phyloP scores from a whole-genome alignment of 192 early-diverging fungal genomes.

The Mortierella alpina region DNA sequence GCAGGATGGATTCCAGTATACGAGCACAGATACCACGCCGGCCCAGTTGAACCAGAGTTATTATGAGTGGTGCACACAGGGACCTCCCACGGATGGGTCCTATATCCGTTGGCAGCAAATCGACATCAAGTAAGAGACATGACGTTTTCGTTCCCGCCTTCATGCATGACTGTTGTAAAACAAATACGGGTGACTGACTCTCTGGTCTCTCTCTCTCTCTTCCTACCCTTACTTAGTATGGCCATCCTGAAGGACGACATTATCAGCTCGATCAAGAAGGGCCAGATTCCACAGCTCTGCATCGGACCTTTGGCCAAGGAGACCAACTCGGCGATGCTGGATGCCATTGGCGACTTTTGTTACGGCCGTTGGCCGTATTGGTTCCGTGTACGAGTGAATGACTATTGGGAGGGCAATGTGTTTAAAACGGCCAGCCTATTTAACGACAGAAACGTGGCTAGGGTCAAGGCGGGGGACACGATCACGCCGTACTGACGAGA shows the following conservation, averaged over 20 bases:
- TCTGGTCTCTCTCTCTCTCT: not conserved
- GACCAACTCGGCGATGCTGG: slow-evolving; percentile 36
- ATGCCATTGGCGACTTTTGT: slow-evolving; percentile 29
- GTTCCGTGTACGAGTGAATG: slow-evolving; percentile 52
- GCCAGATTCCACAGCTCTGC: slow-evolving; percentile 37
- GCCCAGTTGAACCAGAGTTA: slow-evolving; percentile 38
- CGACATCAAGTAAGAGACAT: slow-evolving; percentile 51
- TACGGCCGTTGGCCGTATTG: slow-evolving; percentile 48
- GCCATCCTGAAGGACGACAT: slow-evolving; percentile 29
- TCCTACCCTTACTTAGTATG: slow-evolving; percentile 1
- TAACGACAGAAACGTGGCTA: slow-evolving; percentile 50
- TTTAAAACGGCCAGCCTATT: slow-evolving; percentile 40
- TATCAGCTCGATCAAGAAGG: slow-evolving; percentile 29
- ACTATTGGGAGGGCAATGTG: slow-evolving; percentile 55
- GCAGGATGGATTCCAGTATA: slow-evolving; percentile 41
- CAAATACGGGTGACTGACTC: not conserved
- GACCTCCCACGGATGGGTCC: slow-evolving; percentile 20
- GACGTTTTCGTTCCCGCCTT: not conserved
- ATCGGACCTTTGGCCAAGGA: slow-evolving; percentile 34
- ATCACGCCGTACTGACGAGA: slow-evolving; percentile 33
- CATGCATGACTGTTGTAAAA: not conserved
- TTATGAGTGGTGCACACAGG: slow-evolving; percentile 28
- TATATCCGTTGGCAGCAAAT: slow-evolving; percentile 52
- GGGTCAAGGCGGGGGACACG: slow-evolving; percentile 31
- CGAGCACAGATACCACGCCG: slow-evolving; percentile 10